Percentiles rank a stretch among this genome's conserved stretches.
Conservation (phyloP, 306 rosid species). For the Dalbergia cochinchinensis region DNA sequence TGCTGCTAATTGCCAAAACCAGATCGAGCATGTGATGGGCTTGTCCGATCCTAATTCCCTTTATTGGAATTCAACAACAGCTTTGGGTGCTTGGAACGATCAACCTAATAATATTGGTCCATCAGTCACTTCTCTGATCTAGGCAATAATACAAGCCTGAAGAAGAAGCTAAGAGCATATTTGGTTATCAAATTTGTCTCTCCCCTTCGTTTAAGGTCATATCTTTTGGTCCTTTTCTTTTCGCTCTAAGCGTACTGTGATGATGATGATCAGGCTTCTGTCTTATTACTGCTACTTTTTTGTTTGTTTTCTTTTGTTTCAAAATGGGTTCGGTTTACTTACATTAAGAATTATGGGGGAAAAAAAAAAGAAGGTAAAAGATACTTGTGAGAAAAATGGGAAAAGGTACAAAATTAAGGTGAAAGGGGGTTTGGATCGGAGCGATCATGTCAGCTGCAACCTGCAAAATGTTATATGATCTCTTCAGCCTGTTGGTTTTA, state of each 20-base stretch:
- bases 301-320: slow-evolving; percentile 31
- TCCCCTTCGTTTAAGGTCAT: slow-evolving; percentile 40
- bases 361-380: not conserved
- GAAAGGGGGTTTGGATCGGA: slow-evolving; percentile 78
- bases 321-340: slow-evolving; percentile 41
- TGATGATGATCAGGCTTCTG: slow-evolving; percentile 16
- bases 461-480: slow-evolving; percentile 54
- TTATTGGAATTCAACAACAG: slow-evolving; percentile 63
- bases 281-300: slow-evolving; percentile 12
- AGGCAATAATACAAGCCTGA: slow-evolving; percentile 36
- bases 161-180: slow-evolving; percentile 3
- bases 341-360: slow-evolving; percentile 28
- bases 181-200: slow-evolving; percentile 48
- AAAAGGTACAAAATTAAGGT: slow-evolving; percentile 33
- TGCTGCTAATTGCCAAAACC: slow-evolving; percentile 47
- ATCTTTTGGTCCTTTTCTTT: slow-evolving; percentile 38
- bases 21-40: slow-evolving; percentile 61
- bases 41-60: slow-evolving; percentile 66
- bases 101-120: slow-evolving; percentile 68
- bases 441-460: slow-evolving; percentile 94
- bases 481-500: slow-evolving; percentile 58
- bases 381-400: slow-evolving; percentile 42
- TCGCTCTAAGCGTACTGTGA: not conserved
- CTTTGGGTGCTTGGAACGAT: slow-evolving; percentile 69
- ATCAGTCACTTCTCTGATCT: slow-evolving; percentile 81